Base-by-base conservation (phyloP, 805 yeast species). In the Candida succiphila region DNA sequence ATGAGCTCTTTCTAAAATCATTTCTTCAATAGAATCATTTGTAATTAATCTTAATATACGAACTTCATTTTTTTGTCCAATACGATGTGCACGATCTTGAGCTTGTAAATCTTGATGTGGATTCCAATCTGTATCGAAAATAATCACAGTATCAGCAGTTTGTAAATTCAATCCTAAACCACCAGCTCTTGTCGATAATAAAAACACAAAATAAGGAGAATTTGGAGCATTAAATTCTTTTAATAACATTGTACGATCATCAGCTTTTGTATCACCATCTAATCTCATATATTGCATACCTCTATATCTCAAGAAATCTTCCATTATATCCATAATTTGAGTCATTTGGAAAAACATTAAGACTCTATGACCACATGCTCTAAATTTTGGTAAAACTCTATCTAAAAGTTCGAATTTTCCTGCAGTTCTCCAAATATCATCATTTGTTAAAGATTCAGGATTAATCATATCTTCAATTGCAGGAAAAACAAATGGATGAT, bases 61-160 rank as follows among this genome's bases (percentile, higher is more conserved):
- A 36, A 83, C 94, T 54, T 83, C 94, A 53, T 83, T 83, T 66
- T 82, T 83, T 51, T 83, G 94, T 29, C 94, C 94, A 54, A 83
- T 83, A 67, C 94, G 73, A 56, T 83, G 94, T 1, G 94, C 94
- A 64, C 94, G 69, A 58, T 83, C 94, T 58, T 83, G 94, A 1
- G 92, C 94, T 55, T 83, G 94, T 50, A 83, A 71, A 74, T 83
- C 94, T 57, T 83, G 94, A 60, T 83, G 94, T 7, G 94, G 94
- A 51, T 83, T 83, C 94, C 94, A 83, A 61, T 83, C 94, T 13
- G 89, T 80, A 54, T 83, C 94, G 52, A 82, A 83, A 41, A 83
- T 83, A 41, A 83, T 75, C 37, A 83, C 94, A 0, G 94, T 83
- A 52, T 83, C 94, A 4, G 94, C 94, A 18, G 88, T 81, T 61